phyloP scores from a whole-genome alignment of 257 asterid species.

The Hygrophila difformis region DNA sequence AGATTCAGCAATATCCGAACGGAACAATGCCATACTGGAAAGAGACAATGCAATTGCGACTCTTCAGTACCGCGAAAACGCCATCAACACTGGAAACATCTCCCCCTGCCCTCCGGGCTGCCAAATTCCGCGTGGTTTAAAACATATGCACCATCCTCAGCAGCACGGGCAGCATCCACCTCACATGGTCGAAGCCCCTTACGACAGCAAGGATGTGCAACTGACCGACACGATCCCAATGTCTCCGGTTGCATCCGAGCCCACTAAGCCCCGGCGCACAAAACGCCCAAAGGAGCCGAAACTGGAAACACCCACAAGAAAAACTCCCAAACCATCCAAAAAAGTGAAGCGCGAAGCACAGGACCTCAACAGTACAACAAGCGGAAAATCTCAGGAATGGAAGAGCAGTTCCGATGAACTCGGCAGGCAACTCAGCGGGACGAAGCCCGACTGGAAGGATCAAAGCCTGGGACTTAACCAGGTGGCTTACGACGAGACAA shows the following conservation, averaged over 20 bases:
- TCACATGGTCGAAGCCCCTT: conserved; percentile 34
- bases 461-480: conserved; percentile 41
- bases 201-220: conserved; percentile 27
- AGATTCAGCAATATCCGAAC: conserved; percentile 48
- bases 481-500: conserved; percentile 45
- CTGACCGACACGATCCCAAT: conserved; percentile 30
- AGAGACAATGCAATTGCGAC: conserved; percentile 80
- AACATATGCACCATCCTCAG: conserved; percentile 25
- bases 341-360: conserved; percentile 23
- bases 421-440: conserved; percentile 51
- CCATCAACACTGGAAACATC: conserved; percentile 22
- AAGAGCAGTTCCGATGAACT: conserved; percentile 45
- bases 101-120: conserved; percentile 69
- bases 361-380: conserved; percentile 38
- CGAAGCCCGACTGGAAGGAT: conserved; percentile 76
- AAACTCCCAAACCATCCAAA: conserved; percentile 44
- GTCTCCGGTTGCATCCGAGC: conserved; percentile 30
- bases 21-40: conserved; percentile 57
- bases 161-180: conserved; percentile 25
- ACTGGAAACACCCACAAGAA: conserved; percentile 21
- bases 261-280: conserved; percentile 17
- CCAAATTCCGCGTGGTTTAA: conserved; percentile 44
- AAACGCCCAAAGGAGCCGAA: conserved; percentile 25
- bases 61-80: conserved; percentile 60
- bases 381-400: conserved; percentile 28